Percentiles rank a stretch among this genome's conserved stretches.
Evolutionary conservation across 257 asterid genomes (phyloP).

Genomic region (Solanum chmielewskii): DNA sequence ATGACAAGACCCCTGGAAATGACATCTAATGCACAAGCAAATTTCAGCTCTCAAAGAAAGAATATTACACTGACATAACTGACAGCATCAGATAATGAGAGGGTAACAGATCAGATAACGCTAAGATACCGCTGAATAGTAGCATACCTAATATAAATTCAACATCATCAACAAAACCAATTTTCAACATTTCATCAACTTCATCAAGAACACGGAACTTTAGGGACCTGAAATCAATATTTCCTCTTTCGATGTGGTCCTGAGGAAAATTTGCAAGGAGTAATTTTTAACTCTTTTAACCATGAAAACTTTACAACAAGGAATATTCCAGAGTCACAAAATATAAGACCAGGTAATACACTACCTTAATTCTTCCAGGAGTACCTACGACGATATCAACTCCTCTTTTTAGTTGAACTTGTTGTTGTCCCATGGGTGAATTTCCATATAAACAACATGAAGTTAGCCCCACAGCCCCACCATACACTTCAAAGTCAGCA

Average conservation of each 20-base stretch:
- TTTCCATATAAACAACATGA: constrained; percentile 89
- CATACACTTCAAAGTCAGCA: constrained; percentile 70
- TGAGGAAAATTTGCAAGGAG: constrained; percentile 5
- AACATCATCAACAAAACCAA: constrained; percentile 98
- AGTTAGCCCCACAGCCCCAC: constrained; percentile 61
- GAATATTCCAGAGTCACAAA: not conserved
- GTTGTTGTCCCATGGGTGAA: constrained; percentile 58
- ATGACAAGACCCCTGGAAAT: not conserved
- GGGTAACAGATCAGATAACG: not conserved
- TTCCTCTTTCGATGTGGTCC: constrained; percentile 84
- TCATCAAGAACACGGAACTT: constrained; percentile 95
- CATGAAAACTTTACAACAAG: not conserved
- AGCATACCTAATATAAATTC: constrained; percentile 82
- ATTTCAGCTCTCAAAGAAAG: not conserved
- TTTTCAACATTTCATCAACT: constrained; percentile 98
- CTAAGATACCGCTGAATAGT: not conserved
- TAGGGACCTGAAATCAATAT: constrained; percentile 61
- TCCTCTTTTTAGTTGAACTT: constrained; percentile 53
- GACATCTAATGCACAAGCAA: not conserved
- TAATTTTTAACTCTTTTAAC: not conserved
- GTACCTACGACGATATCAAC: constrained; percentile 87
- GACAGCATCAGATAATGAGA: not conserved
- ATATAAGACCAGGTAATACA: not conserved
- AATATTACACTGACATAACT: not conserved
- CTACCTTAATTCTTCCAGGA: constrained; percentile 91